These are phyloP conservation scores for Primulina huaijiensis DNA, from an alignment of 257 asterid species.

Conservation along the genomic window DNA sequence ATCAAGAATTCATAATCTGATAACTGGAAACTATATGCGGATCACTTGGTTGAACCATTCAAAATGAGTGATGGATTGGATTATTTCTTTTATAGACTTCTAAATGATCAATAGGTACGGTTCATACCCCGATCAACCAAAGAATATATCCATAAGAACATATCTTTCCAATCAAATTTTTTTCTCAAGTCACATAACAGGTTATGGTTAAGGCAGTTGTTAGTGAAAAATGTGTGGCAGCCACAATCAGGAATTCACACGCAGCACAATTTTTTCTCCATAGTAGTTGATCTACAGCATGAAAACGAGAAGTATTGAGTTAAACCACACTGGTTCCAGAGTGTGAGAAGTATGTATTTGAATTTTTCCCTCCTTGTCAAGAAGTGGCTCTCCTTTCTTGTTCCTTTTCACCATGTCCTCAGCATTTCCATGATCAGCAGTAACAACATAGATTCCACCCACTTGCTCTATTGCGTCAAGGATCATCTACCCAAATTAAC, in stretches of 20 bases:
- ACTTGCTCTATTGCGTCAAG: conserved; percentile 88
- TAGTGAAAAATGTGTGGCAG: not conserved
- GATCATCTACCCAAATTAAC: conserved; percentile 52
- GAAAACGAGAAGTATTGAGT: not conserved
- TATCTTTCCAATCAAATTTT: not conserved
- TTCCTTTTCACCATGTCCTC: conserved; percentile 98
- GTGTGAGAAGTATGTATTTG: conserved; percentile 96
- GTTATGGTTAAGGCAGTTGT: not conserved
- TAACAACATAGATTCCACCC: conserved; percentile 87
- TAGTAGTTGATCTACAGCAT: not conserved
- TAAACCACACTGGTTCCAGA: conserved; percentile 64
- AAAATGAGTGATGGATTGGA: not conserved
- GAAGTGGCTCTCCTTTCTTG: conserved; percentile 91
- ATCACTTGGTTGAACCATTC: not conserved
- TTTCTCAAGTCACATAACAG: not conserved
- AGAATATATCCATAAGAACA: not conserved
- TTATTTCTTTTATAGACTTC: not conserved
- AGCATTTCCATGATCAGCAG: conserved; percentile 98
- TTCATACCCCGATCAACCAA: not conserved
- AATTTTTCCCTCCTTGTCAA: conserved; percentile 80
- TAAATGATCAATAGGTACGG: not conserved
- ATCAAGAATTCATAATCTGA: not conserved
- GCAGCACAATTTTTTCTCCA: not conserved
- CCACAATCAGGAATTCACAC: not conserved
- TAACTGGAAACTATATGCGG: not conserved